Conservation (phyloP, 805 yeast genomes). For the Isabelozyma heimii region DNA sequence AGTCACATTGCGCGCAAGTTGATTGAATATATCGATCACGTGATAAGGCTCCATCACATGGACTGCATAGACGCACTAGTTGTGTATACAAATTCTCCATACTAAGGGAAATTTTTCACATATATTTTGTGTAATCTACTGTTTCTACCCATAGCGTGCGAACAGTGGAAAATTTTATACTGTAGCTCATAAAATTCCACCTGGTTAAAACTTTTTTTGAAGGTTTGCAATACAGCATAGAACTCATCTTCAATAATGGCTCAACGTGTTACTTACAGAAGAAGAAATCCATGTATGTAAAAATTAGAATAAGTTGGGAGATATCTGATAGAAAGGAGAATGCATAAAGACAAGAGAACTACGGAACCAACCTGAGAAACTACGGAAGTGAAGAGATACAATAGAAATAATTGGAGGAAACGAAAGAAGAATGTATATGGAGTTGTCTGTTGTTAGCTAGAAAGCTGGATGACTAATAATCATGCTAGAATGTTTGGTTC, state of each 20-base stretch:
- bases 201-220: background rate
- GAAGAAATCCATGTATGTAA: slow-evolving; percentile 86
- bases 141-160: background rate
- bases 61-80: too few species aligned
- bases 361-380: background rate
- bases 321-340: background rate
- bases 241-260: slow-evolving; percentile 68
- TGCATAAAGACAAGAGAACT: background rate
- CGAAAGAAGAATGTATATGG: background rate
- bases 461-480: too few species aligned
- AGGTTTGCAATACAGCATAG: slow-evolving; percentile 9
- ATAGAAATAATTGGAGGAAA: too few species aligned
- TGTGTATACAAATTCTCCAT: background rate
- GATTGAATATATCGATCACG: slow-evolving; percentile 15
- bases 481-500: too few species aligned
- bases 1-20: background rate
- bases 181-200: background rate
- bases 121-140: background rate
- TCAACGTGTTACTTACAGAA: slow-evolving; percentile 98
- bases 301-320: background rate
- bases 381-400: background rate
- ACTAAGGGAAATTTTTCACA: background rate
- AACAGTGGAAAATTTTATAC: slow-evolving; percentile 4
- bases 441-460: background rate
- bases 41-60: background rate